Conservation (phyloP, 805 yeast genomes). For the Barnettozyma pratensis region DNA sequence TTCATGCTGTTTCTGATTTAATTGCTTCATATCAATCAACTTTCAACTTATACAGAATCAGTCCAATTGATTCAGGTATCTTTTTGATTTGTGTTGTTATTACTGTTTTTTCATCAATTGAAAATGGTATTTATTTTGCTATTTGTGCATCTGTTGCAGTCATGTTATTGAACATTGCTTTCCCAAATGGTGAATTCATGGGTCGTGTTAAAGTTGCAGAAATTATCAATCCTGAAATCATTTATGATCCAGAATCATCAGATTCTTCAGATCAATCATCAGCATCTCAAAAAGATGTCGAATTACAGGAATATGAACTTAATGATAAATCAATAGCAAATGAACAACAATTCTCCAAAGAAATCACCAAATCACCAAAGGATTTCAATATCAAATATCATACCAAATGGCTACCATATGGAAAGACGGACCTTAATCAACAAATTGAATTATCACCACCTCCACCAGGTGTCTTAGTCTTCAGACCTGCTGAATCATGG, state of each 20-base stretch:
- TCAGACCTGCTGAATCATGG: constrained; percentile 75
- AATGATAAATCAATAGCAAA: too few species aligned
- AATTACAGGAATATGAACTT: constrained; percentile 12
- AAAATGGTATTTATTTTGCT: constrained; percentile 88
- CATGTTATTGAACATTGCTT: constrained; percentile 67
- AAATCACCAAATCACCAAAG: constrained; percentile 2
- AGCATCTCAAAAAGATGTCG: constrained; percentile 8
- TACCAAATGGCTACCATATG: constrained; percentile 64
- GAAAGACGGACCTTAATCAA: constrained; percentile 45
- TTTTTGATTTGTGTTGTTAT: constrained; percentile 23
- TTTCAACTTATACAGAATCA: constrained; percentile 62
- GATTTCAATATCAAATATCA: constrained; percentile 35
- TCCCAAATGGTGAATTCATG: constrained; percentile 77
- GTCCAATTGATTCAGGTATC: constrained; percentile 40
- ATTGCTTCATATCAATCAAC: constrained; percentile 65
- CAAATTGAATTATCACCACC: constrained; percentile 63
- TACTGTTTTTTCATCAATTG: constrained; percentile 46
- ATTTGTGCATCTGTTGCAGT: constrained; percentile 77
- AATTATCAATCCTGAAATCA: constrained; percentile 56
- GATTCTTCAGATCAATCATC: background rate
- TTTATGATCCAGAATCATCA: constrained; percentile 17
- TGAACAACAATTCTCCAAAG: background rate
- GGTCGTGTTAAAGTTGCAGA: constrained; percentile 74
- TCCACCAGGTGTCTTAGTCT: constrained; percentile 87
- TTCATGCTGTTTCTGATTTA: constrained; percentile 89